These are phyloP conservation scores for Holtermanniella nyarrowii DNA, from an alignment of 768 basidiomycete genomes.

Conservation along the genomic window DNA sequence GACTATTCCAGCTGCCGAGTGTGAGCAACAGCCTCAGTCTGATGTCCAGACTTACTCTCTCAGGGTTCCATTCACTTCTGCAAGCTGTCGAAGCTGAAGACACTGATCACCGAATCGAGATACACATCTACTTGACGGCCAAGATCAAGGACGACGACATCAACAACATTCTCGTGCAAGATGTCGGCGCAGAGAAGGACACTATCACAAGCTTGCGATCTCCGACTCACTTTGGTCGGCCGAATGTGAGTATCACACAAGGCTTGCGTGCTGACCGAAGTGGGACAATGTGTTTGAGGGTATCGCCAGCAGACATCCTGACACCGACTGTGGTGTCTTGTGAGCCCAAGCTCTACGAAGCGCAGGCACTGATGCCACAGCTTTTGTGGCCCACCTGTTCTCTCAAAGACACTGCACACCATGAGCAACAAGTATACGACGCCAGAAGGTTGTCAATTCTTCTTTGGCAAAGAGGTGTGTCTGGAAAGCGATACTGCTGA, in stretches of 20 bases:
- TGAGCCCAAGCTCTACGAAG: slow-evolving; percentile 3
- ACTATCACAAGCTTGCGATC: slow-evolving; percentile 79
- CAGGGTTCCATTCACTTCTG: slow-evolving; percentile 73
- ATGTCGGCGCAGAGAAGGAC: slow-evolving; percentile 86
- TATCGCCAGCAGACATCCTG: slow-evolving; percentile 69
- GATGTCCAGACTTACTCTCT: neutral
- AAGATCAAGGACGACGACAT: slow-evolving; percentile 85
- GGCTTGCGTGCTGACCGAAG: neutral
- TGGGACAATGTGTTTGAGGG: slow-evolving; percentile 44
- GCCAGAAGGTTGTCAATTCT: slow-evolving; percentile 65
- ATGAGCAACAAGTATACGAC: slow-evolving; percentile 79
- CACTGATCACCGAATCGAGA: slow-evolving; percentile 71
- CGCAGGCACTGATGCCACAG: slow-evolving; percentile 37
- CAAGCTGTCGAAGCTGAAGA: slow-evolving; percentile 92
- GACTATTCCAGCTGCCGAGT: slow-evolving; percentile 21
- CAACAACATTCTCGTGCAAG: slow-evolving; percentile 85
- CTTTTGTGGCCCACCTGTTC: slow-evolving; percentile 72
- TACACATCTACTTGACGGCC: slow-evolving; percentile 78
- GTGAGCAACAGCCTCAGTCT: too few species aligned
- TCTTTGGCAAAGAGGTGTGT: slow-evolving; percentile 62
- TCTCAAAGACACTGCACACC: slow-evolving; percentile 61
- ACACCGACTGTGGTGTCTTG: slow-evolving; percentile 79
- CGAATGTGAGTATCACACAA: slow-evolving; percentile 46
- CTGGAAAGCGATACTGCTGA: neutral
- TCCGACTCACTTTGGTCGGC: slow-evolving; percentile 85